Base-by-base conservation (phyloP, 2,329 filamentous ascomycete species). In the Arthrobotrys sinensis region DNA sequence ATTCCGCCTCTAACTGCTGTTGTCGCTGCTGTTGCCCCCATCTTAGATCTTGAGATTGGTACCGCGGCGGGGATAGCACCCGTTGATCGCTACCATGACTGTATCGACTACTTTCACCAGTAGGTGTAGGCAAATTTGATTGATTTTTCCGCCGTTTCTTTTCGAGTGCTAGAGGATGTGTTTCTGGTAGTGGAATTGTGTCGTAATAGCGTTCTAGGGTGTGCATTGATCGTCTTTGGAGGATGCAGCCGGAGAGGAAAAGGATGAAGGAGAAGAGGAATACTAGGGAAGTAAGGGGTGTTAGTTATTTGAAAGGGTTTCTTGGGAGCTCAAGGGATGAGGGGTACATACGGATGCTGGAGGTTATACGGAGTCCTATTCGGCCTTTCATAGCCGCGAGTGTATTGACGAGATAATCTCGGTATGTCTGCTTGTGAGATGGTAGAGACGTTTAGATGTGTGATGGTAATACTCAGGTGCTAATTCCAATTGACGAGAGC, bases 241-340 rank as follows among this genome's bases (percentile, higher is more conserved):
- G 72, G 28, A 81, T 48, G 66, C 79, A 81, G 24, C 81, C 81
- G 3, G 81, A 81, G 62, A 80, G 76, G 60, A 81, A 81, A 19
- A 81, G 70, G n/a, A 81, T 80, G 36, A 80, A 80, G 40, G 81
- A 80, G 63, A 81, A 81, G 43, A 81, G 67, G 40, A 80, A 80
- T n/a, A 81, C 81, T 81, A 40, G 24, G 7, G 38, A 48, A 46
- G 10, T 4, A 40, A 21, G 5, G 12, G 7, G 6, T 7, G n/a
- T 62, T 43, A 62, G 55, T 38, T 11, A 40, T 12, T 62, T 38
- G 50, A 36, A 34, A 14, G 8, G 14, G 10, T 21, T 1, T 52
- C 52, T 24, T 28, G 16, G 12, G 0, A 2, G 57, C 11, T 3
- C 36, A 11, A 43, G 21, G 36, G 40, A 11, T 40, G 4, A 1